Evolutionary conservation across 306 rosid genomes (phyloP), one percentile per base, ranked within the genome.

Genomic region (Cucumis cinereus): DNA sequence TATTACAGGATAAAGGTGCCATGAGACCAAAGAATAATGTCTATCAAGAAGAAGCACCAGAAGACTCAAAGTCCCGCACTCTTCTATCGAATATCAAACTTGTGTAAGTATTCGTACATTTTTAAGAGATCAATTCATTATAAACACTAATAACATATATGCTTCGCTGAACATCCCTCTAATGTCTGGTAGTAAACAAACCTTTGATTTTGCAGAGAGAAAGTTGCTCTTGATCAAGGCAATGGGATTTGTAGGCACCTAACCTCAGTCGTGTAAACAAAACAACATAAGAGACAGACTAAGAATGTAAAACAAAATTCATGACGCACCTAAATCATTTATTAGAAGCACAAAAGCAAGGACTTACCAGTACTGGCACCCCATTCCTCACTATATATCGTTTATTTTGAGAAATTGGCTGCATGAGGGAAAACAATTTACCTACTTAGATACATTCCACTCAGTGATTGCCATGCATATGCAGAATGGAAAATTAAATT

Each of bases 381-480:
- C 98, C 98, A 58, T 91, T 82, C 88, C 89, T 87, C 78, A 88
- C 98, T 69, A 94, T 84, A 81, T 91, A 94, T 71, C 94, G 93
- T 74, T 94, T 94, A 76, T 86, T 89, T 83, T 91, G 98, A 59
- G 96, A 88, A 73, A 90, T 83, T 56, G 98, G 97, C 98, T 94
- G 90, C 61, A 82, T 76, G 33, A 78, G 22, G 79, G 40, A 41
- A 33, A 74, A 81, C 38, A 84, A 63, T 28, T 79, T 61, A 33
- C 26, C 17, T 76, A 59, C 16, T 58, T 57, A 56, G 71, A 76
- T 47, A 70, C 14, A 10, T 3, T 70, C 58, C 75, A 24, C 15
- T 45, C 19, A 19, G 8, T 8, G 57, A 24, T 45, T 47, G 1
- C 58, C 8, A 45, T 47, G 57, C 38, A 70, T 16, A 13, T 45